Percentiles rank a stretch among this genome's conserved stretches.
Conservation (phyloP, 345 rosid genomes). For the Dipteronia sinensis region DNA sequence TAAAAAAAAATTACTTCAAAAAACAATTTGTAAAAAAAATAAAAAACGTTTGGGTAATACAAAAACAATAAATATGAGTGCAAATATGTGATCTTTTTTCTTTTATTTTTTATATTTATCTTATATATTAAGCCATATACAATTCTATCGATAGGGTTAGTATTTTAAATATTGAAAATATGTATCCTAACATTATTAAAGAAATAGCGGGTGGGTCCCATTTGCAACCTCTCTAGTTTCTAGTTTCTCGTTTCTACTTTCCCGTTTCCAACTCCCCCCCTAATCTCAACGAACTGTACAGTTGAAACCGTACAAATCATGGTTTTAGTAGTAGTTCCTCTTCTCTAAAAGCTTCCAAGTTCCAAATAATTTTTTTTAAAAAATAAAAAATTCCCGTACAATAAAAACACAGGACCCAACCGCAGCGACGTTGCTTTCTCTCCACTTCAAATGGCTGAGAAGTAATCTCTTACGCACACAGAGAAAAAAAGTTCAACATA, state of each 20-base stretch:
- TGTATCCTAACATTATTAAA: too few species aligned
- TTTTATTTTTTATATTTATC: too few species aligned
- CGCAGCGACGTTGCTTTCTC: conserved; percentile 36
- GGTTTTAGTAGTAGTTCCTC: not conserved
- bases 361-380: not conserved
- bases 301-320: conserved; percentile 9
- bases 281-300: conserved; percentile 28
- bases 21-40: too few species aligned
- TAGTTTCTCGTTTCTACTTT: not conserved
- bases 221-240: not conserved
- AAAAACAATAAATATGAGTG: too few species aligned
- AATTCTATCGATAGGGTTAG: too few species aligned
- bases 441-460: conserved; percentile 28
- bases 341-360: not conserved
- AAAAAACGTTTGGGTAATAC: too few species aligned
- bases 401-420: conserved; percentile 10
- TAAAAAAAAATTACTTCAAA: too few species aligned
- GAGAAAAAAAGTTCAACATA: not conserved
- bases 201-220: conserved; percentile 17
- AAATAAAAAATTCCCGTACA: conserved; percentile 6
- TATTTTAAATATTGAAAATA: too few species aligned
- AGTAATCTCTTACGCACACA: conserved; percentile 21
- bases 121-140: too few species aligned
- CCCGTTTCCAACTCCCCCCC: not conserved
- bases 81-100: too few species aligned